Evolutionary conservation across 2,329 filamentous ascomycete species (phyloP), one percentile per base, ranked within the genome.

Genomic region (Stachybotrys elegans): DNA sequence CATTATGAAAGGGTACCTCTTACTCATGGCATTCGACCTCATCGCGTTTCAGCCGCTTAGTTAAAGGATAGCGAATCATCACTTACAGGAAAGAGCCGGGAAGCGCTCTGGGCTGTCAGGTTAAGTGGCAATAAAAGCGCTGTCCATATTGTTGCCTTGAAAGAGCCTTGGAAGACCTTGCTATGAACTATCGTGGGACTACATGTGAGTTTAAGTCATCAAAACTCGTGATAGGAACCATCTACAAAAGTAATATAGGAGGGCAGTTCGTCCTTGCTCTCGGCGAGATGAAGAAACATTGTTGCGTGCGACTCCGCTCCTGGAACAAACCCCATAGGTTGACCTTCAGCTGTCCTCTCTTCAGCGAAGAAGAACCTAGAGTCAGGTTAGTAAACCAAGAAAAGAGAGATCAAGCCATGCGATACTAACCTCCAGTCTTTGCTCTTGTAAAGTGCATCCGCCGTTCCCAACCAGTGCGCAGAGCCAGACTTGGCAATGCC

Each of bases 401-500:
- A 35, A 29, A n/a, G 25, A 35, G n/a, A n/a, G 14, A 17, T 8
- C n/a, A 16, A 8, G 14, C 19, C 13, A 16, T 35, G 14, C 13
- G 14, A 35, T 9, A 37, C 42, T 9, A 20, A 38, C 42, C 22
- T 22, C 20, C 20, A 43, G 14, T 32, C 42, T 20, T 38, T 43
- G 16, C 17, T 11, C 31, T 36, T 31, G 32, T 43, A 43, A 20
- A 17, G 21, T 4, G 31, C 29, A 37, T 37, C 42, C 7, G 42
- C 21, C 14, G 19, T 9, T 11, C 16, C 31, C 2, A 43, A 8
- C 31, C 31, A 37, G 34, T 25, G 27, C 17, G 42, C 42, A 9
- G 42, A 19, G 32, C 31, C 42, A 13, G 27, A n/a, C 42, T 43
- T 37, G 31, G 31, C 42, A 9, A 38, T 23, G 4, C 42, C 42